These are phyloP conservation scores for Metschnikowia cerradonensis DNA, from an alignment of 805 yeast genomes.

Conservation along the genomic window DNA sequence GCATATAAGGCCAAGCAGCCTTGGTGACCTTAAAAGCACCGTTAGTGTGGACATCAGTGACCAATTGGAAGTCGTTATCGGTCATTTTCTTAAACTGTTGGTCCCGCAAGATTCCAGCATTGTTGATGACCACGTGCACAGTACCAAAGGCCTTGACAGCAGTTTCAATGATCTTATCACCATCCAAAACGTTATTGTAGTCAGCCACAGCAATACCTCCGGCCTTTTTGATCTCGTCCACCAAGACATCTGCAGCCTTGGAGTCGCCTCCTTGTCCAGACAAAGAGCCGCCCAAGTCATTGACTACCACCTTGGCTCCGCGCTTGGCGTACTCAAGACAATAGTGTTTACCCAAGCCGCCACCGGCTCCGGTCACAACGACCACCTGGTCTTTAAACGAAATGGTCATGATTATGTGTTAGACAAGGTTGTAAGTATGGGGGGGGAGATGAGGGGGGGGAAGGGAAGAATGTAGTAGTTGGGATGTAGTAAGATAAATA, in stretches of 20 bases:
- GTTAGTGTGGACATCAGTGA: conserved; percentile 80
- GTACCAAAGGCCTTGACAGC: conserved; percentile 86
- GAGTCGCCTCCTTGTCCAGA: conserved; percentile 66
- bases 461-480: background rate
- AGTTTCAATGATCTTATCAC: conserved; percentile 78
- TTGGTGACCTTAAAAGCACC: conserved; percentile 83
- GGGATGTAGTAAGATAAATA: background rate
- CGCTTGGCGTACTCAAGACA: conserved; percentile 82
- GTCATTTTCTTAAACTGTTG: conserved; percentile 82
- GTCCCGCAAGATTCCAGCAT: conserved; percentile 93
- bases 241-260: conserved; percentile 85
- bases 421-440: background rate
- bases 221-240: conserved; percentile 66
- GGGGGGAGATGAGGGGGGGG: too few relatives aligned
- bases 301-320: conserved; percentile 94
- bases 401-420: conserved; percentile 14
- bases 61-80: conserved; percentile 72
- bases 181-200: conserved; percentile 84
- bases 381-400: conserved; percentile 81
- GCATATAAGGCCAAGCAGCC: conserved; percentile 91
- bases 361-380: conserved; percentile 95
- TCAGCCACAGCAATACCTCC: conserved; percentile 93
- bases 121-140: conserved; percentile 84
- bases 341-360: conserved; percentile 88
- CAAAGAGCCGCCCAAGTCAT: conserved; percentile 85